Conservation (phyloP, 192 early-diverging fungal genomes). For the Linnemannia zychae region DNA sequence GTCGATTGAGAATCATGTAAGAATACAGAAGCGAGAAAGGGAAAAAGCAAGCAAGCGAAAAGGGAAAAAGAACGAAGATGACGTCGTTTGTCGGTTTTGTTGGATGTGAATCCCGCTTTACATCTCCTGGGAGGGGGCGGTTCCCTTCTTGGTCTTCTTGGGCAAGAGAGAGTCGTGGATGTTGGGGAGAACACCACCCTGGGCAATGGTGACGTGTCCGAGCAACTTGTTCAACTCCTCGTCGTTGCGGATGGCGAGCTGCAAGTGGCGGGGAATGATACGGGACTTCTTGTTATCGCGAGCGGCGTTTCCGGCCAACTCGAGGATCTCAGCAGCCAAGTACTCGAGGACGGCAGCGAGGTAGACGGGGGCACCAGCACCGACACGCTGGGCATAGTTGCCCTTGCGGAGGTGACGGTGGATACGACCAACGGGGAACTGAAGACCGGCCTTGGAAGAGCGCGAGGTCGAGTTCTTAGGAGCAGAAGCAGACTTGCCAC, state of each 20-base stretch:
- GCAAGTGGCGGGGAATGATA: conserved; percentile 96
- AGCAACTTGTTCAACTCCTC: conserved; percentile 81
- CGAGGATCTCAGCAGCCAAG: conserved; percentile 95
- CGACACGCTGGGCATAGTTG: conserved; percentile 94
- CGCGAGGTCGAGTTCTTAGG: conserved; percentile 75
- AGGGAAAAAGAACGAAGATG: neutral
- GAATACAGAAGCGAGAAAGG: conserved; percentile 27
- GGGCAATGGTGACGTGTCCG: conserved; percentile 83
- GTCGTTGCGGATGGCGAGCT: conserved; percentile 96
- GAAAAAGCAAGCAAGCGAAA: conserved; percentile 10
- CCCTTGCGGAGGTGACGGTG: conserved; percentile 95
- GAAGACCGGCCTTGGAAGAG: conserved; percentile 92
- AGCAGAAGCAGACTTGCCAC: conserved; percentile 77
- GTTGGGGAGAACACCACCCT: conserved; percentile 95
- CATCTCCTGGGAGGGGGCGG: conserved; percentile 72
- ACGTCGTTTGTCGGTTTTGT: neutral
- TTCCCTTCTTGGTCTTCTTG: conserved; percentile 81
- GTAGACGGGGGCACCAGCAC: conserved; percentile 95
- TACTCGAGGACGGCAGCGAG: conserved; percentile 97
- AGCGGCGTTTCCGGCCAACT: conserved; percentile 95
- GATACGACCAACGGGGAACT: conserved; percentile 98
- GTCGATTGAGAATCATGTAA: conserved; percentile 22
- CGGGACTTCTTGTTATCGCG: conserved; percentile 96
- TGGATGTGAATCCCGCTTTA: conserved; percentile 48
- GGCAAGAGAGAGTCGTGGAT: conserved; percentile 90